Conservation (phyloP, 75 land plant genomes). For the Pinus tabuliformis region DNA sequence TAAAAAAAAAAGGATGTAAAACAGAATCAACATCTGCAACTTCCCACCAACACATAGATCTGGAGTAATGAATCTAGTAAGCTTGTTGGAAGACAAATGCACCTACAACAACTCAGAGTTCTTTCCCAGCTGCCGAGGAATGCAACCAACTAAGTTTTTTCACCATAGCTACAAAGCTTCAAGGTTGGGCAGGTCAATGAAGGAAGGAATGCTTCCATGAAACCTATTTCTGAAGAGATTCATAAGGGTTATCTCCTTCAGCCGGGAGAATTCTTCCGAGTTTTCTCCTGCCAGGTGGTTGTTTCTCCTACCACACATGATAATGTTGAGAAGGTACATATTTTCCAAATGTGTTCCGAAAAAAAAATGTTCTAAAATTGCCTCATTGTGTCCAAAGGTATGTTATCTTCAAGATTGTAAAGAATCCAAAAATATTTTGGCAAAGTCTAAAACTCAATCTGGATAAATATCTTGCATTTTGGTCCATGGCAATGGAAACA, state of each 20-base stretch:
- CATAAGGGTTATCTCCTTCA: constrained; percentile 37
- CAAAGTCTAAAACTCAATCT: no score
- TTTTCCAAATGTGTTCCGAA: no score
- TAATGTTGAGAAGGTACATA: no score
- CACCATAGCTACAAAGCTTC: constrained; percentile 61
- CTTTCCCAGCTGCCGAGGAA: constrained; percentile 64
- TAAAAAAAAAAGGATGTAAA: constrained; percentile 66
- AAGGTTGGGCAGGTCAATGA: constrained; percentile 53
- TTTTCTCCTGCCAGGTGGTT: no score
- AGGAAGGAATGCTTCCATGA: constrained; percentile 30
- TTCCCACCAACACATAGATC: constrained; percentile 50
- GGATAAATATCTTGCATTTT: no score
- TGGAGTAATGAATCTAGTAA: constrained; percentile 67
- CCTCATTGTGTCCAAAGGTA: no score
- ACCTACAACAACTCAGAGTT: constrained; percentile 47
- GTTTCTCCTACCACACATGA: no score
- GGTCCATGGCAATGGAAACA: no score
- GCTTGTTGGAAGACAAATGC: constrained; percentile 56
- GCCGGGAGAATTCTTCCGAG: no score
- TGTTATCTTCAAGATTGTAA: no score
- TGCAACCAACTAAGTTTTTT: constrained; percentile 56
- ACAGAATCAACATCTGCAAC: constrained; percentile 57
- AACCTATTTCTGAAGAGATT: constrained; percentile 34
- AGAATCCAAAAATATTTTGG: no score
- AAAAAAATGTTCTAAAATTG: no score